phyloP scores from a whole-genome alignment of 495 filamentous ascomycete genomes.

The Penicillium canariense region DNA sequence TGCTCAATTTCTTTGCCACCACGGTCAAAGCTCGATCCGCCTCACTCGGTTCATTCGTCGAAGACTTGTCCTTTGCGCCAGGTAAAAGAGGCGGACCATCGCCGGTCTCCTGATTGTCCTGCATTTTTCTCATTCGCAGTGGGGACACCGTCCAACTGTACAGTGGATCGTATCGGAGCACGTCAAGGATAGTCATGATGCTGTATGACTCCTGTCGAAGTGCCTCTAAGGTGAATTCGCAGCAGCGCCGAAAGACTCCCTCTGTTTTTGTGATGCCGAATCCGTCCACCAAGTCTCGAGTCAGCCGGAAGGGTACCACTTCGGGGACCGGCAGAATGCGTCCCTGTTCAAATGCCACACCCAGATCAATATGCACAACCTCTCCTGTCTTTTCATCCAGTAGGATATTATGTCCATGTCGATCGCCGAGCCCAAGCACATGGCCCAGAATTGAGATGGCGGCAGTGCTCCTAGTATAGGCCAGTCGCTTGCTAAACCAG shows the following conservation, averaged over 20 bases:
- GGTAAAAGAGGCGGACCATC: constrained; percentile 37
- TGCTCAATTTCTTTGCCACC: constrained; percentile 89
- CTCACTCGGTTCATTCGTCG: constrained; percentile 77
- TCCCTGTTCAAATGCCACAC: constrained; percentile 94
- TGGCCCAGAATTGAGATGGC: constrained; percentile 94
- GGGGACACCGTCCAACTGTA: constrained; percentile 97
- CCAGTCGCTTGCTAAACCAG: constrained; percentile 83
- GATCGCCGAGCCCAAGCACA: constrained; percentile 90
- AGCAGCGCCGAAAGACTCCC: constrained; percentile 93
- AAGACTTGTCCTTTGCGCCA: constrained; percentile 39
- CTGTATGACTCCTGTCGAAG: constrained; percentile 87
- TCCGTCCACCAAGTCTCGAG: constrained; percentile 92
- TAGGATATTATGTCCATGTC: constrained; percentile 95
- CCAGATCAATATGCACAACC: constrained; percentile 94
- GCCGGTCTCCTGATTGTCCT: constrained; percentile 58
- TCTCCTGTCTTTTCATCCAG: constrained; percentile 88
- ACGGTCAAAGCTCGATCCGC: constrained; percentile 89
- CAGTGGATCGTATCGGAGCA: constrained; percentile 91
- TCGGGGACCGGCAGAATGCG: constrained; percentile 90
- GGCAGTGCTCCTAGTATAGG: constrained; percentile 89
- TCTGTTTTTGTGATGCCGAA: constrained; percentile 96
- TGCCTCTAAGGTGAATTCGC: constrained; percentile 94
- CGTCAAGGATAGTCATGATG: constrained; percentile 96
- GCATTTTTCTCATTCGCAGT: constrained; percentile 73
- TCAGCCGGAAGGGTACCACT: constrained; percentile 90